Evolutionary conservation across 2,329 filamentous ascomycete genomes (phyloP), one percentile per base, ranked within the genome.

Genomic region (Pseudogymnoascus sp.): DNA sequence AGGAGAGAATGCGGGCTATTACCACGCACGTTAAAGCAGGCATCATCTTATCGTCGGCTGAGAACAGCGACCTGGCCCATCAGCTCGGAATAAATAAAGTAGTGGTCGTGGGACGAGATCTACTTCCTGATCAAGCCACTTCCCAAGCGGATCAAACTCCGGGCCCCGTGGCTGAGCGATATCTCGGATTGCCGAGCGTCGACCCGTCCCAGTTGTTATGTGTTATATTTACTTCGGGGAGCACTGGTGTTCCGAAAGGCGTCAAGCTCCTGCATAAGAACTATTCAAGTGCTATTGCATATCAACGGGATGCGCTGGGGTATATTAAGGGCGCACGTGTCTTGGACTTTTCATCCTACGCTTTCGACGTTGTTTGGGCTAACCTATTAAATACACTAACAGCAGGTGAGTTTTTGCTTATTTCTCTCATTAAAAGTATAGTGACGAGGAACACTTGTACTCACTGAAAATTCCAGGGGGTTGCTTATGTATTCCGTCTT

Each of bases 1-100:
- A 68, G 71, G 22, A 63, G 69, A 1, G 63, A 67, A 50, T 28
- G 6, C 35, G 30, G 20, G n/a, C 20, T 16, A 58, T 28, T 20
- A 37, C 41, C 6, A 16, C 25, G 28, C 47, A 61, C 14, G 20
- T 57, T 11, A 50, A 58, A 58, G 43, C 41, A 28, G 5, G 16
- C 2, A 16, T 61, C 33, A 35, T 61, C 37, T 16, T 61, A 35
- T 33, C 59, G n/a, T 57, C 59, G 14, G 57, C 16, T 25, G 30
- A 50, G 18, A 20, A 60, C 8, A 30, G 35, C 6, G 28, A n/a
- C 7, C 58, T 43, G 14, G 47, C 47, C 12, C 47, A 18, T 9
- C 47, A 28, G 25, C 47, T 54, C 9, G 47, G n/a, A 18, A 54
- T 54, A 54, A 54, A 54, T 18, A 9, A 54, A 54, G 28, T 54